Conservation (phyloP, 1,284 basidiomycete species). For the Papiliotrema flavescens region DNA sequence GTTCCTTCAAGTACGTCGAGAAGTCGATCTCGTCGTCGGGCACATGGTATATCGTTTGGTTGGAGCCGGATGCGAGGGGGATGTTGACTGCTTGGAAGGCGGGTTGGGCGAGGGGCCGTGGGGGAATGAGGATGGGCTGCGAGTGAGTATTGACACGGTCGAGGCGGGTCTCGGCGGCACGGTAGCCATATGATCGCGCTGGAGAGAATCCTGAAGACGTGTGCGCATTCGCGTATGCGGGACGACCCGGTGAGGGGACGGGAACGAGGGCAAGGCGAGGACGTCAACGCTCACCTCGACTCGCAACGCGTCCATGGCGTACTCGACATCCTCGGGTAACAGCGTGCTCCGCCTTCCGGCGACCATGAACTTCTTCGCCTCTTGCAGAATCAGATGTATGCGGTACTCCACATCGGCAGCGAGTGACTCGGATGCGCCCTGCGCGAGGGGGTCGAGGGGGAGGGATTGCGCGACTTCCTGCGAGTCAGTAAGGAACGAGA, state of each 20-base stretch:
- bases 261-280: neutral
- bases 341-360: constrained; percentile 84
- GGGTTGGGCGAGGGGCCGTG: constrained; percentile 53
- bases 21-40: constrained; percentile 99
- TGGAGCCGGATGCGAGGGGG: constrained; percentile 35
- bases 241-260: neutral
- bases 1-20: constrained; percentile 68
- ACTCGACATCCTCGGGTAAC: constrained; percentile 85
- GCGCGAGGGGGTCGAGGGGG: constrained; percentile 73
- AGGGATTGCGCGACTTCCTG: constrained; percentile 91
- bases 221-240: too few species aligned
- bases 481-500: too few species aligned
- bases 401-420: constrained; percentile 97
- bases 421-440: constrained; percentile 75
- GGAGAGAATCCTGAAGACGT: too few species aligned
- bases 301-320: constrained; percentile 87
- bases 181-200: neutral
- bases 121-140: constrained; percentile 46
- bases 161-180: neutral
- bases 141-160: neutral
- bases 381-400: constrained; percentile 71
- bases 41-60: constrained; percentile 75
- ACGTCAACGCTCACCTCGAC: constrained; percentile 61
- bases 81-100: constrained; percentile 57
- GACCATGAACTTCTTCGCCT: constrained; percentile 94